A percentile compares a stretch with the other conserved stretches of the same genome.
Conservation (phyloP, 2,329 filamentous ascomycete genomes). For the Fusarium protoensiforme region DNA sequence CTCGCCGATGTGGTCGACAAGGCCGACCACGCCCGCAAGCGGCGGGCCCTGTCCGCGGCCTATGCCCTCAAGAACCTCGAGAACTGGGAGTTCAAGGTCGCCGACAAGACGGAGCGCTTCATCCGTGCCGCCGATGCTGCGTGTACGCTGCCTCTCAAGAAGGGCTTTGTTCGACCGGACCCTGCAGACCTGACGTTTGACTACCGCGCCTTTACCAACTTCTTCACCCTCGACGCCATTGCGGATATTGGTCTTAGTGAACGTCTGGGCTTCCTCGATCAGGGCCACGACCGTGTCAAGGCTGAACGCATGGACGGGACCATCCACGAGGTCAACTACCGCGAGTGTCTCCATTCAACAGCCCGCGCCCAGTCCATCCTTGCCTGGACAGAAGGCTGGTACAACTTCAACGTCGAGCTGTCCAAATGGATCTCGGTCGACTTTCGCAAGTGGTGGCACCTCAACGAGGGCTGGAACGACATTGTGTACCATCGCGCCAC, state of each 20-base stretch:
- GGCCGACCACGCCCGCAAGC: slow-evolving; percentile 62
- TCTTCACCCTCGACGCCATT: slow-evolving; percentile 67
- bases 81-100: slow-evolving; percentile 65
- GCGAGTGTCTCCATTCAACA: slow-evolving; percentile 62
- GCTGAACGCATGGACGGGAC: slow-evolving; percentile 58
- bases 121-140: slow-evolving; percentile 55
- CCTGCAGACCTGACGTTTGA: slow-evolving; percentile 59
- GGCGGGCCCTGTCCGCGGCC: slow-evolving; percentile 60
- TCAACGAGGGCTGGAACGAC: slow-evolving; percentile 54
- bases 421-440: slow-evolving; percentile 59
- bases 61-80: slow-evolving; percentile 66
- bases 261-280: slow-evolving; percentile 62
- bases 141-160: slow-evolving; percentile 52
- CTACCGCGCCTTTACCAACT: slow-evolving; percentile 62
- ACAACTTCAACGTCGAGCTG: slow-evolving; percentile 57
- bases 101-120: slow-evolving; percentile 59
- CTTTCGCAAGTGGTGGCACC: slow-evolving; percentile 31
- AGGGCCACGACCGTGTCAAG: slow-evolving; percentile 56
- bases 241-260: slow-evolving; percentile 65
- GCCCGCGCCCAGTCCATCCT: slow-evolving; percentile 62
- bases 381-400: slow-evolving; percentile 64
- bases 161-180: slow-evolving; percentile 38
- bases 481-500: slow-evolving; percentile 53
- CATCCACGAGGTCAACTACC: slow-evolving; percentile 57
- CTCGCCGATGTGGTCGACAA: slow-evolving; percentile 64